phyloP scores from a whole-genome alignment of 345 rosid genomes.

The Raphanus sativus region DNA sequence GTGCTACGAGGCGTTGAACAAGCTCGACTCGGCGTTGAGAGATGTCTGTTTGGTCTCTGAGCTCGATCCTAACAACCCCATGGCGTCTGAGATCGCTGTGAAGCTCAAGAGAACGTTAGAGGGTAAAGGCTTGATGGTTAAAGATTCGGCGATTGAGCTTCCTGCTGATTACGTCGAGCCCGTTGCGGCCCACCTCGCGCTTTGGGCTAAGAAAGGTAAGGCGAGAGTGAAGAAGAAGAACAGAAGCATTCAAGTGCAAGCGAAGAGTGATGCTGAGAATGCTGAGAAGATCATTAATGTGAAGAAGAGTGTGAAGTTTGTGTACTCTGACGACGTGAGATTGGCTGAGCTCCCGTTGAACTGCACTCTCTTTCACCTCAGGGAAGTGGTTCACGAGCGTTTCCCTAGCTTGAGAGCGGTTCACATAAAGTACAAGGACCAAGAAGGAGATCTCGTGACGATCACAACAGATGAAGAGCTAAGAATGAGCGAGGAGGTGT shows the following conservation, averaged over 20 bases:
- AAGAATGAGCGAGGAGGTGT: slow-evolving; percentile 75
- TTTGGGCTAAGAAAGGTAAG: slow-evolving; percentile 44
- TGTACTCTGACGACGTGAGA: slow-evolving; percentile 78
- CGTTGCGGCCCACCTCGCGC: slow-evolving; percentile 36
- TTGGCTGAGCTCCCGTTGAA: slow-evolving; percentile 65
- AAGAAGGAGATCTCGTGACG: slow-evolving; percentile 89
- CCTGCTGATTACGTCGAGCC: slow-evolving; percentile 75
- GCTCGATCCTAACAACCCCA: slow-evolving; percentile 67
- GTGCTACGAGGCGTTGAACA: slow-evolving; percentile 85
- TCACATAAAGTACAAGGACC: slow-evolving; percentile 81
- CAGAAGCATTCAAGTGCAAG: slow-evolving; percentile 40
- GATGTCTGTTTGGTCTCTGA: slow-evolving; percentile 67
- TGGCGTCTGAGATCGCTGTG: slow-evolving; percentile 72
- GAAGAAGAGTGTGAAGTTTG: slow-evolving; percentile 64
- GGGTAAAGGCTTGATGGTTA: slow-evolving; percentile 61
- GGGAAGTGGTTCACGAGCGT: slow-evolving; percentile 68
- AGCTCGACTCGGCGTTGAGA: slow-evolving; percentile 69
- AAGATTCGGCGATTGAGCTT: slow-evolving; percentile 61
- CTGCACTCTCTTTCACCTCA: slow-evolving; percentile 68
- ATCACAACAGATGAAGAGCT: slow-evolving; percentile 81
- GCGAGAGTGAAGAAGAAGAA: slow-evolving; percentile 47
- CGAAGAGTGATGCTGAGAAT: slow-evolving; percentile 34
- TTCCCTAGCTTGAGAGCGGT: slow-evolving; percentile 64
- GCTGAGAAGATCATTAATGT: slow-evolving; percentile 44
- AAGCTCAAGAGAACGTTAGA: slow-evolving; percentile 61